Evolutionary conservation across 148 eudicot genomes (phyloP), one percentile per base, ranked within the genome.

Genomic region (Suaeda aralocaspica): DNA sequence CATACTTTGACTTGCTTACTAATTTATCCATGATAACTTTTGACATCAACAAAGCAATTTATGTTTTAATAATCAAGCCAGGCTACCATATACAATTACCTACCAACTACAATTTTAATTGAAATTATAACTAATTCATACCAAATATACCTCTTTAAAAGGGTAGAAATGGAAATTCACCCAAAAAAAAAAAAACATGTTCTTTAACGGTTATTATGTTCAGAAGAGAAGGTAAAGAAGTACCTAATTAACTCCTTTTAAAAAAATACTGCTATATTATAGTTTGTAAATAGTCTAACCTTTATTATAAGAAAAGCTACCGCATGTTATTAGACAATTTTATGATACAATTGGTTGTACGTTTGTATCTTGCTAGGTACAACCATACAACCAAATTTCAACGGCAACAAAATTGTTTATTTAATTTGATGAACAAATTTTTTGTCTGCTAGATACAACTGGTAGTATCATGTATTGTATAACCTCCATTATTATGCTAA

Each of bases 141-240:
- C n/a, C 0, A 36, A 36, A 58, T 13, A 21, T 53, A 41, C 42
- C 7, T 55, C 34, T 9, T 15, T 4, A 30, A 41, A 21, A 44
- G 66, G 58, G 74, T 31, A 59, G 55, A 59, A 19, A 58, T 71
- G 75, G 64, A 71, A 59, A 72, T 72, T 48, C 51, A 19, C n/a
- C 16, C 79, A 26, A 77, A 77, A 24, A 60, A 50, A 75, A 26
- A 77, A 77, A 24, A 60, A 50, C 5, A 42, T 58, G 31, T 76
- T 84, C 55, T 84, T 84, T 79, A 80, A 82, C 68, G 72, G 78
- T 19, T 61, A 66, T 58, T 84, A 74, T 18, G 64, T 84, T 24
- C 63, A 84, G n/a, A 74, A 77, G 58, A 64, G 81, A 69, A 84
- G 82, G 88, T 84, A 74, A 33, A 58, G 66, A 18, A n/a, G n/a